Evolutionary conservation across 257 asterid species (phyloP).

Genomic region (Solanum gandarillasii): DNA sequence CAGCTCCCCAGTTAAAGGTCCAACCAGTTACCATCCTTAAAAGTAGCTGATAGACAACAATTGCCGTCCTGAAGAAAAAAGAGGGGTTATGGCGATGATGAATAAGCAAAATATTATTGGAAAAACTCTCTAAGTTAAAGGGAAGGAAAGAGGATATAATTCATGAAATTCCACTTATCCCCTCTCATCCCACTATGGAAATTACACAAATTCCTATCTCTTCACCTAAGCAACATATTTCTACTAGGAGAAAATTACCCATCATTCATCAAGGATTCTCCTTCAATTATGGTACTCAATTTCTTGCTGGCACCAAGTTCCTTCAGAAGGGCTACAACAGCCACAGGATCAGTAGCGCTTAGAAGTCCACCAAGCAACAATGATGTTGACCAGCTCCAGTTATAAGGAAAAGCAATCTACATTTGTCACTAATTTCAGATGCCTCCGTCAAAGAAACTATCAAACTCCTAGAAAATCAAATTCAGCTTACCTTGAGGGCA

Average conservation of each 20-base stretch:
- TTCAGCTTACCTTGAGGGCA: slow-evolving; percentile 63
- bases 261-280: slow-evolving; percentile 95
- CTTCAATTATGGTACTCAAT: slow-evolving; percentile 90
- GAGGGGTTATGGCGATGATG: neutral
- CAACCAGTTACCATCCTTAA: slow-evolving; percentile 76
- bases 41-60: slow-evolving; percentile 87
- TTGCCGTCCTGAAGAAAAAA: slow-evolving; percentile 74
- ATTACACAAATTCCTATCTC: neutral
- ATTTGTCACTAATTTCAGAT: slow-evolving; percentile 20
- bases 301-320: slow-evolving; percentile 98
- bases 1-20: slow-evolving; percentile 61
- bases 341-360: slow-evolving; percentile 99
- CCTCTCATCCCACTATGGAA: neutral
- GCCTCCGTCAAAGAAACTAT: slow-evolving; percentile 1
- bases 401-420: slow-evolving; percentile 76
- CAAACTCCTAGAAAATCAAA: slow-evolving; percentile 4
- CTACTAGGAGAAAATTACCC: slow-evolving; percentile 41
- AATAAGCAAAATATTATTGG: neutral
- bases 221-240: neutral
- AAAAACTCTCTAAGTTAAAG: neutral
- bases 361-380: slow-evolving; percentile 94
- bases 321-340: slow-evolving; percentile 92
- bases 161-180: neutral
- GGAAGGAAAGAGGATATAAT: neutral
- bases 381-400: slow-evolving; percentile 94